Evolutionary conservation across 805 yeast species (phyloP), one percentile per base, ranked within the genome.

Genomic region (Yamadazyma sp.): DNA sequence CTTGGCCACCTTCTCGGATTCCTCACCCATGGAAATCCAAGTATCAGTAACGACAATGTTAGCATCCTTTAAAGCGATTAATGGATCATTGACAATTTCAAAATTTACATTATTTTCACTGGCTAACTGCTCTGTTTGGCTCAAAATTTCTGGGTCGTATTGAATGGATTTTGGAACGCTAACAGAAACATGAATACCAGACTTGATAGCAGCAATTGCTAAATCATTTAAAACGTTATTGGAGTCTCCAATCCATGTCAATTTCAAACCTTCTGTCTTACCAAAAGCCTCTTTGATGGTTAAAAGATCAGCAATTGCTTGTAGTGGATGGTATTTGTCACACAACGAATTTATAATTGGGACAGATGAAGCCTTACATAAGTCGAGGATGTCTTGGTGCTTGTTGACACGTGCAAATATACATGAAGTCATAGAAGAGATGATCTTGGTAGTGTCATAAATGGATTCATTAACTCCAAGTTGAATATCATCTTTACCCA

Each of bases 11-110:
- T 79, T 85, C 58, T 90, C 90, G 4, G 75, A 67, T 61, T 93
- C 99, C 69, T 93, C 90, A 40, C 99, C 99, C 99, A 93, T 93
- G 1, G 98, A 91, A 16, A 93, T 79, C 80, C 95, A 93, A 3
- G 99, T 93, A 54, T 93, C 99, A 11, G 99, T 93, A 30, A 91
- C 98, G 23, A 93, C 61, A 27, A 93, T 72, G 54, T 91, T 78
- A 4, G 98, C 88, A 48, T 73, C 71, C 37, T 72, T 70, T 35
- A 88, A 77, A 1, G 97, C 96, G 17, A 54, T 69, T n/a, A 65
- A 53, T 3, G 98, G 93, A 52, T 86, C 87, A 48, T 86, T 80
- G 3, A 82, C 73, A 6, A 80, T 54, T 48, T 73, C 78, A 40
- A 87, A 71, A 0, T 62, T 52, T 16, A 62, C 45, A 6, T 42